Conservation (phyloP, 2,329 filamentous ascomycete species). For the Scorias spongiosa region DNA sequence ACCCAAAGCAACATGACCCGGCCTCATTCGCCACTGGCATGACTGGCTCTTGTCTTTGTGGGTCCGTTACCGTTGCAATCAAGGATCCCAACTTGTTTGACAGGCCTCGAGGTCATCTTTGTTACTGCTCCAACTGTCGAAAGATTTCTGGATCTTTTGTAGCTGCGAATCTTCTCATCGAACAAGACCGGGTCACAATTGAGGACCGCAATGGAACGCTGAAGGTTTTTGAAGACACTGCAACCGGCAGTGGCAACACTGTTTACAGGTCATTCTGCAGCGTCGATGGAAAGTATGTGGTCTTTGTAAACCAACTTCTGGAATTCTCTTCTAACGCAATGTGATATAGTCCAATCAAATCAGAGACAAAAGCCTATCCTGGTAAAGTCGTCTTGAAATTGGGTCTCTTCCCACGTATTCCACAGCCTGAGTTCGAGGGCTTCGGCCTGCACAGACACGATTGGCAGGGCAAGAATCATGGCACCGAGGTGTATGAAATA, state of each 20-base stretch:
- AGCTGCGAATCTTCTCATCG: conserved; percentile 26
- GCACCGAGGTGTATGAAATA: conserved; percentile 25
- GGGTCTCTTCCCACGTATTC: conserved; percentile 35
- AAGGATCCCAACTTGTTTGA: conserved; percentile 33
- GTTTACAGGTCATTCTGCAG: conserved; percentile 32
- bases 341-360: conserved; percentile 33
- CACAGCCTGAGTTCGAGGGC: conserved; percentile 29
- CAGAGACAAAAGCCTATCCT: conserved; percentile 24
- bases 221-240: conserved; percentile 29
- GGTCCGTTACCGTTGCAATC: conserved; percentile 33
- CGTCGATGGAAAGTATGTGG: conserved; percentile 29
- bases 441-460: conserved; percentile 29
- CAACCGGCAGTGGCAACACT: conserved; percentile 32
- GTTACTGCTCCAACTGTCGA: conserved; percentile 37
- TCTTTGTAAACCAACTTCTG: neutral
- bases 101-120: conserved; percentile 30
- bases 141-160: conserved; percentile 33
- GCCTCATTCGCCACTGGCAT: conserved; percentile 21
- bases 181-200: conserved; percentile 30
- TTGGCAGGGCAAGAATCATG: conserved; percentile 28
- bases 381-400: conserved; percentile 35
- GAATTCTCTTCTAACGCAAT: neutral
- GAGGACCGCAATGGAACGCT: conserved; percentile 30
- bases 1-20: conserved; percentile 24
- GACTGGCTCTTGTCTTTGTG: conserved; percentile 31